Percentiles rank a stretch among this genome's conserved stretches.
Conservation (phyloP, 495 filamentous ascomycete species). For the Haplographium delicatum region DNA sequence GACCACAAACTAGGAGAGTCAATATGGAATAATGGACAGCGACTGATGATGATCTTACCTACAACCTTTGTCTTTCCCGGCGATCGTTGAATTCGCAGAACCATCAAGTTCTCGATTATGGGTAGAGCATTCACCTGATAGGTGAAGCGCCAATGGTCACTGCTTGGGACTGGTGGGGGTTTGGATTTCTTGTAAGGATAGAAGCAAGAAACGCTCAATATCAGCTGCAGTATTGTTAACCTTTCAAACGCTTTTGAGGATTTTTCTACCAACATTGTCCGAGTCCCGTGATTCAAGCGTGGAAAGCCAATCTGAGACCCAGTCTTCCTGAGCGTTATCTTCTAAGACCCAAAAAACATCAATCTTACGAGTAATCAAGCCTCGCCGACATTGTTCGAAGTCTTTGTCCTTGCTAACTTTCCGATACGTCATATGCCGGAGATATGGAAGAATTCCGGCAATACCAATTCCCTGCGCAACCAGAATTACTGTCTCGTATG, state of each 20-base stretch:
- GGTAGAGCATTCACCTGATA: neutral
- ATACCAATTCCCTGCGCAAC: conserved; percentile 14
- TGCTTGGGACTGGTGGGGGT: neutral
- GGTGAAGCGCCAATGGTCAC: neutral
- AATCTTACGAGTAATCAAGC: conserved; percentile 4
- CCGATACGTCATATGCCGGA: neutral
- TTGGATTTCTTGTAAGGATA: neutral
- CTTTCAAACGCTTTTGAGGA: neutral
- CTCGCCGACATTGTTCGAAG: neutral
- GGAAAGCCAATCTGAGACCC: neutral
- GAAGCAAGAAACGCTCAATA: neutral
- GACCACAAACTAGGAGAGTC: neutral
- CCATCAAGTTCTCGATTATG: neutral
- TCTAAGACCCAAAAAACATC: conserved; percentile 10
- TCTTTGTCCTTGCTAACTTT: neutral
- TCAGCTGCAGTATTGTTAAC: conserved; percentile 1
- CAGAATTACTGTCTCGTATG: conserved; percentile 9
- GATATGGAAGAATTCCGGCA: conserved; percentile 9
- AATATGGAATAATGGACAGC: neutral
- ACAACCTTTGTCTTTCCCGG: neutral
- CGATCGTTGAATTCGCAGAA: neutral
- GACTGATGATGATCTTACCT: neutral
- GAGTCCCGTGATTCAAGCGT: neutral
- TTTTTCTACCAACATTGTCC: neutral
- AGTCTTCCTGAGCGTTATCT: conserved; percentile 4